phyloP scores from a whole-genome alignment of 495 filamentous ascomycete genomes.

The Tuber microsphaerosporum region DNA sequence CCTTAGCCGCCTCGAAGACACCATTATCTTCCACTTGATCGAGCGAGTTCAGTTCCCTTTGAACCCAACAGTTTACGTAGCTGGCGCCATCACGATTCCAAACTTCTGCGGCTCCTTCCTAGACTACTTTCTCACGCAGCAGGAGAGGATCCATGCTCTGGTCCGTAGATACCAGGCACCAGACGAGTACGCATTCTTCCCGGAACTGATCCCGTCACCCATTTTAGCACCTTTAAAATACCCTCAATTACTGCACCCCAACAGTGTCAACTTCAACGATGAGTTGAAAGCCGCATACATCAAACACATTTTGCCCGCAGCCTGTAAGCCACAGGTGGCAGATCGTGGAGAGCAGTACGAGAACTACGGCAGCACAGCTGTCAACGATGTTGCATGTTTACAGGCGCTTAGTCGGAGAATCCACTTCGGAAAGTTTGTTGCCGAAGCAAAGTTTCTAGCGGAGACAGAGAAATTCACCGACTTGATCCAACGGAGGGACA shows the following conservation, averaged over 20 bases:
- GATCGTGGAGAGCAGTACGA: conserved; percentile 76
- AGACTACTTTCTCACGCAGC: conserved; percentile 85
- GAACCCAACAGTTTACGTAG: conserved; percentile 76
- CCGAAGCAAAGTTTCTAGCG: conserved; percentile 90
- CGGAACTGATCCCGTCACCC: conserved; percentile 66
- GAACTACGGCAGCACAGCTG: conserved; percentile 91
- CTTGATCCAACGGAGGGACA: conserved; percentile 72
- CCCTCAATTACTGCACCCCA: conserved; percentile 83
- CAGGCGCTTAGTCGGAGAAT: conserved; percentile 88
- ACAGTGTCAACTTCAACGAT: conserved; percentile 84
- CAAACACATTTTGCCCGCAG: conserved; percentile 68
- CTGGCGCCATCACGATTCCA: conserved; percentile 77
- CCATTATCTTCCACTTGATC: conserved; percentile 96
- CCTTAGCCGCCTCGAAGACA: conserved; percentile 84
- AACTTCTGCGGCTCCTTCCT: conserved; percentile 62
- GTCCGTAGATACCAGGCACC: conserved; percentile 92
- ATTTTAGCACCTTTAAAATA: conserved; percentile 84
- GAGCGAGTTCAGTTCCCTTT: conserved; percentile 96
- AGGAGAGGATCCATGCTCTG: conserved; percentile 85
- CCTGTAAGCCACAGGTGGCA: conserved; percentile 61
- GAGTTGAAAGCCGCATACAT: conserved; percentile 81
- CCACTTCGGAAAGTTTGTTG: conserved; percentile 98
- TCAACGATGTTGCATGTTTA: conserved; percentile 80
- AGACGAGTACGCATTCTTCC: conserved; percentile 98
- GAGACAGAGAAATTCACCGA: conserved; percentile 71